Conservation (phyloP, 345 rosid species). For the Luvunga scandens region DNA sequence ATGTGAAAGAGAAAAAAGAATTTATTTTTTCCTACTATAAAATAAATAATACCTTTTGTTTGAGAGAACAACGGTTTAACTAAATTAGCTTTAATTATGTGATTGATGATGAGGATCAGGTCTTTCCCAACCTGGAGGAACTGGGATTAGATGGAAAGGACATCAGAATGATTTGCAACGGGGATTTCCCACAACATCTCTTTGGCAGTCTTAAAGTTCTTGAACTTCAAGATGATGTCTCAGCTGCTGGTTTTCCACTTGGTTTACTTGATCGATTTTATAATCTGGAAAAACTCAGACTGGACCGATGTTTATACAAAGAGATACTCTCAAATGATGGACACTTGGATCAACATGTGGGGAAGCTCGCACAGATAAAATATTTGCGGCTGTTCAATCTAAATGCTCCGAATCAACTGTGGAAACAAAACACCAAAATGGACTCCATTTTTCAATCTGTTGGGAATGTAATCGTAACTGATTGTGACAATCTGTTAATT, state of each 20-base stretch:
- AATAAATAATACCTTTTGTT: too few species aligned
- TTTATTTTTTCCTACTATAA: too few species aligned
- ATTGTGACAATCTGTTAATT: too few species aligned
- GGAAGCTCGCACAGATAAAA: neutral
- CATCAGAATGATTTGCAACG: neutral
- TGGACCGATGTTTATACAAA: neutral
- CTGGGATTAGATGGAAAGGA: neutral
- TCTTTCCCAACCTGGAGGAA: slow-evolving; percentile 16
- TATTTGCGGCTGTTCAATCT: neutral
- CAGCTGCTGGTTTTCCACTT: neutral
- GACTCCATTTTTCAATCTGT: neutral
- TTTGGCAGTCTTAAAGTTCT: slow-evolving; percentile 1
- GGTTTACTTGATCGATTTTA: neutral
- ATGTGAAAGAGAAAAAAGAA: too few species aligned
- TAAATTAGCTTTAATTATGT: too few species aligned
- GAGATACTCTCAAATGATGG: neutral
- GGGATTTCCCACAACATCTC: neutral
- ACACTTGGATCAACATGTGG: neutral
- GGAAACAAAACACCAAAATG: slow-evolving; percentile 9
- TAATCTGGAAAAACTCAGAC: slow-evolving; percentile 9
- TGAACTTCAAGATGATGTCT: neutral
- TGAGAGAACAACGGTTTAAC: too few species aligned
- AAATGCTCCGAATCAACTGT: neutral
- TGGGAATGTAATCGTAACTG: too few species aligned
- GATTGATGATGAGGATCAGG: neutral